Percentiles rank a stretch among this genome's conserved stretches.
phyloP scores from a whole-genome alignment of 176 grass and related monocot species.

The Eragrostis curvula region DNA sequence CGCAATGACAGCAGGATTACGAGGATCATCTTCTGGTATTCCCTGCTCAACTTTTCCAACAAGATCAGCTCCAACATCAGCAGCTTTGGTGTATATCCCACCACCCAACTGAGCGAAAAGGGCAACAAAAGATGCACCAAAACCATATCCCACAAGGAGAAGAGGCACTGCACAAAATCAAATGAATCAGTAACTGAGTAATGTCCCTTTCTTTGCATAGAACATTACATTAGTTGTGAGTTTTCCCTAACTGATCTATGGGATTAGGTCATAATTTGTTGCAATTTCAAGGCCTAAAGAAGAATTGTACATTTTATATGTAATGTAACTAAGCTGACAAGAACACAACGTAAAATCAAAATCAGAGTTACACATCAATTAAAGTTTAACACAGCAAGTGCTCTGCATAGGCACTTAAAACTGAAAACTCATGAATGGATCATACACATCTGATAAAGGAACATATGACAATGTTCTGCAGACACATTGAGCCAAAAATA shows the following conservation, averaged over 20 bases:
- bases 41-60: conserved; percentile 99
- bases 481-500: background rate
- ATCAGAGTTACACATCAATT: conserved; percentile 10
- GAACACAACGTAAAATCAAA: background rate
- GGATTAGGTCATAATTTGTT: background rate
- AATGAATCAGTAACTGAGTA: conserved; percentile 26
- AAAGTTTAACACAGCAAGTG: background rate
- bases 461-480: conserved; percentile 2
- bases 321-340: background rate
- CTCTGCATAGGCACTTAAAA: background rate
- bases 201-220: conserved; percentile 3
- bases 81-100: conserved; percentile 98
- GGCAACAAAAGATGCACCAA: conserved; percentile 98
- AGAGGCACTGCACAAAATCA: conserved; percentile 87
- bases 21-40: conserved; percentile 99
- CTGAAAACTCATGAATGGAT: background rate
- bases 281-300: background rate
- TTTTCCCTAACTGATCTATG: conserved; percentile 25
- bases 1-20: conserved; percentile 99
- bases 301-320: background rate
- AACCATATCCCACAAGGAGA: conserved; percentile 99
- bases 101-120: conserved; percentile 99
- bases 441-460: background rate
- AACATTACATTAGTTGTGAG: background rate
- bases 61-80: conserved; percentile 99